Conservation (phyloP, 768 basidiomycete genomes). For the Kondoa malvinella region DNA sequence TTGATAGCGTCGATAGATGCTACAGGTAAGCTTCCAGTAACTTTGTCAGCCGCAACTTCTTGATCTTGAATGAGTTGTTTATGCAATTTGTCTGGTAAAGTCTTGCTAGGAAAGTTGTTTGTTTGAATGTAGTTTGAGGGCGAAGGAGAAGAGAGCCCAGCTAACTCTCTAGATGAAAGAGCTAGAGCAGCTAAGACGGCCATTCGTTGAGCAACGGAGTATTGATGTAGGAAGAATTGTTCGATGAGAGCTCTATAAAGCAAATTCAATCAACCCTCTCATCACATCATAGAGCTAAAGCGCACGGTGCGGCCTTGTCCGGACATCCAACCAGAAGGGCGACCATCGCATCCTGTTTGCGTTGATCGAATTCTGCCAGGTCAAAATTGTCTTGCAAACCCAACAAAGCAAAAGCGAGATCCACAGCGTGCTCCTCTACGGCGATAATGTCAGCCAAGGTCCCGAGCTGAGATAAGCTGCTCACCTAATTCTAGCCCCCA, state of each 20-base stretch:
- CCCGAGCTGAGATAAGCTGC: slow-evolving; percentile 26
- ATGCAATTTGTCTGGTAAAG: slow-evolving; percentile 55
- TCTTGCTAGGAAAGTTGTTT: slow-evolving; percentile 60
- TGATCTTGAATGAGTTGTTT: slow-evolving; percentile 28
- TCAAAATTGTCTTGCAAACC: slow-evolving; percentile 69
- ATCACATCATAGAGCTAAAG: slow-evolving; percentile 18
- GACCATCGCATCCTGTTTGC: slow-evolving; percentile 56
- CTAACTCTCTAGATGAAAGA: slow-evolving; percentile 68
- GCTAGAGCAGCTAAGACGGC: slow-evolving; percentile 73
- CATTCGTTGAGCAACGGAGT: slow-evolving; percentile 69
- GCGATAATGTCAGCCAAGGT: slow-evolving; percentile 8
- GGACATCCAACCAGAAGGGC: slow-evolving; percentile 71
- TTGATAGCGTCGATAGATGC: slow-evolving; percentile 35
- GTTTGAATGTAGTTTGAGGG: slow-evolving; percentile 21
- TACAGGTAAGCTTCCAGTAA: neutral
- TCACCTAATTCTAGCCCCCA: slow-evolving; percentile 80
- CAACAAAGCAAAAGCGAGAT: slow-evolving; percentile 55
- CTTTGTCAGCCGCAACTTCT: slow-evolving; percentile 16
- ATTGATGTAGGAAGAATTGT: slow-evolving; percentile 86
- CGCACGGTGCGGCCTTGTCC: slow-evolving; percentile 61
- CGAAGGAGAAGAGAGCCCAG: slow-evolving; percentile 31
- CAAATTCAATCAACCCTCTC: neutral
- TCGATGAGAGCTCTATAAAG: slow-evolving; percentile 60
- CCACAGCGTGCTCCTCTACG: slow-evolving; percentile 74
- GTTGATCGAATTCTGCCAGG: slow-evolving; percentile 56